phyloP scores from a whole-genome alignment of 1,139 yeast genomes.

The Ogataea hybrid region DNA sequence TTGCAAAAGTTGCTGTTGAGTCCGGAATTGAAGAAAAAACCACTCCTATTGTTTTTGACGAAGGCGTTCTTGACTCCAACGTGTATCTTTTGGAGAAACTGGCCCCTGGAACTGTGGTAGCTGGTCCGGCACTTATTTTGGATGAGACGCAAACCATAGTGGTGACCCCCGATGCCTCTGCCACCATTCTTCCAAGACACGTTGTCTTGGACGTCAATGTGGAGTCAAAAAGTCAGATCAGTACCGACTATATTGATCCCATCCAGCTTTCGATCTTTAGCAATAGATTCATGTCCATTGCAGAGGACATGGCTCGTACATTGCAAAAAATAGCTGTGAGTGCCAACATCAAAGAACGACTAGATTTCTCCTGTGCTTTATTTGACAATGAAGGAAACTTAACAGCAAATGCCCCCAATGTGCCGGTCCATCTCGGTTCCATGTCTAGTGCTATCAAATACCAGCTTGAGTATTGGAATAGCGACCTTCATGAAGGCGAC shows the following conservation, averaged over 20 bases:
- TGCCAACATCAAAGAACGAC: conserved; percentile 80
- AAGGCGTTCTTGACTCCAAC: conserved; percentile 37
- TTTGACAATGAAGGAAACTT: conserved; percentile 74
- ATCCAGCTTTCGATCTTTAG: conserved; percentile 75
- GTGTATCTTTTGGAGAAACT: conserved; percentile 37
- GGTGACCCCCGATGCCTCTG: conserved; percentile 64
- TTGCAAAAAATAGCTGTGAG: conserved; percentile 78
- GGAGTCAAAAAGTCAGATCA: conserved; percentile 2
- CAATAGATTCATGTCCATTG: conserved; percentile 83
- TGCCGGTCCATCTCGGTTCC: conserved; percentile 84
- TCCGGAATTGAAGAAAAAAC: conserved; percentile 13
- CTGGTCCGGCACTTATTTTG: conserved; percentile 77
- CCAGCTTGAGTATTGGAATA: conserved; percentile 48
- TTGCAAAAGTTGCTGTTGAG: conserved; percentile 8
- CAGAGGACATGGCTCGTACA: conserved; percentile 87
- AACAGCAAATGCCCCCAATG: conserved; percentile 63
- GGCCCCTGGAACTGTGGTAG: conserved; percentile 47
- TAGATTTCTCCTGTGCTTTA: conserved; percentile 83
- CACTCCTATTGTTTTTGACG: conserved; percentile 33
- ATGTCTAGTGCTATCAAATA: conserved; percentile 55
- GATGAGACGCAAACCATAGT: conserved; percentile 83
- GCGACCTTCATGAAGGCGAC: conserved; percentile 48
- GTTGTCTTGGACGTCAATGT: conserved; percentile 39
- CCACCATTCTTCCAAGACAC: conserved; percentile 56
- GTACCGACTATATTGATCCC: conserved; percentile 37